Percentiles rank a stretch among this genome's conserved stretches.
Evolutionary conservation across 2,329 filamentous ascomycete species (phyloP).

Genomic region (Fusarium citri): DNA sequence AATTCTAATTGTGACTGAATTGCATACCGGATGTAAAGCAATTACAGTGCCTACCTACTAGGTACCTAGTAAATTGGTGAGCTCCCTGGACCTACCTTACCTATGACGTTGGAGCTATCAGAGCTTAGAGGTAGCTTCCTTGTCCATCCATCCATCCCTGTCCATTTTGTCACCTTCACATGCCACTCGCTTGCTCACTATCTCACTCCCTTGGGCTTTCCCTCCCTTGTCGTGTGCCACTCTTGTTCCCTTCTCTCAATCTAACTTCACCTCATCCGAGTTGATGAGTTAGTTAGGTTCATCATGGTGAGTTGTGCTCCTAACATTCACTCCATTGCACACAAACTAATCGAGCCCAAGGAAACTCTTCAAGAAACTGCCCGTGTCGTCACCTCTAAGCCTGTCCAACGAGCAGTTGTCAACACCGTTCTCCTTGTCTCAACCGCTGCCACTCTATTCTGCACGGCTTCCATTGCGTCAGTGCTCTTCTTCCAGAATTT

Average conservation of each 20-base stretch:
- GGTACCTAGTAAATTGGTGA: neutral
- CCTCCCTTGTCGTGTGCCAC: constrained; percentile 11
- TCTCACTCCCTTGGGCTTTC: constrained; percentile 9
- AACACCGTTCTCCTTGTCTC: constrained; percentile 59
- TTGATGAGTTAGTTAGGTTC: constrained; percentile 14
- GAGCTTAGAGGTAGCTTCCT: constrained; percentile 19
- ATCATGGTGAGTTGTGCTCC: constrained; percentile 34
- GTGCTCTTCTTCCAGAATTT: constrained; percentile 67
- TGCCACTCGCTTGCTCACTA: constrained; percentile 22
- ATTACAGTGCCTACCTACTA: too few species aligned
- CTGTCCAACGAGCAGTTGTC: constrained; percentile 62
- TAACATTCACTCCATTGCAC: neutral
- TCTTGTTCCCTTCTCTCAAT: constrained; percentile 14
- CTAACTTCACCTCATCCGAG: constrained; percentile 6
- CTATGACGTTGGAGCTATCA: constrained; percentile 40
- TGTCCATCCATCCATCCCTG: neutral
- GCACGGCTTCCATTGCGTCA: constrained; percentile 62
- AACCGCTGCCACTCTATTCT: constrained; percentile 58
- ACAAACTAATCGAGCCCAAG: constrained; percentile 40
- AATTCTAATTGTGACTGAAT: neutral
- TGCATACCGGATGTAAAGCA: neutral
- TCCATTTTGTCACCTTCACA: constrained; percentile 35
- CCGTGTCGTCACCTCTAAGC: constrained; percentile 61
- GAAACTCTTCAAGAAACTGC: constrained; percentile 53
- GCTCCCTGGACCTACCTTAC: neutral